Evolutionary conservation across 345 rosid species (phyloP).

Genomic region (Cardamine occulta): DNA sequence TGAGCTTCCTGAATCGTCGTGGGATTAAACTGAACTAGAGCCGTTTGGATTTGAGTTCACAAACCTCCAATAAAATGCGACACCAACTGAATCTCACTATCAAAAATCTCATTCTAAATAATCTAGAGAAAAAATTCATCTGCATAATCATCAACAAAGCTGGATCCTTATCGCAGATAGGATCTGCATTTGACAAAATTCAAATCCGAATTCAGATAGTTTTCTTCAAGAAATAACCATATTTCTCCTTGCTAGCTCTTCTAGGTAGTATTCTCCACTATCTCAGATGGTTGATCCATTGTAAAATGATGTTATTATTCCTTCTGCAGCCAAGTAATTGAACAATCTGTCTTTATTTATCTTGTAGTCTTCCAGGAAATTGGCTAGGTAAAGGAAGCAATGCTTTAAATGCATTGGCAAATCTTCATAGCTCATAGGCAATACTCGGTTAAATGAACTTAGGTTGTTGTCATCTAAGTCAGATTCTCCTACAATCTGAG

Average conservation of each 20-base stretch:
- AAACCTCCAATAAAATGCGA: too few relatives aligned
- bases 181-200: neutral
- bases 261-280: constrained; percentile 32
- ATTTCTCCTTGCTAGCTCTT: constrained; percentile 21
- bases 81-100: too few relatives aligned
- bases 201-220: neutral
- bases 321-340: constrained; percentile 51
- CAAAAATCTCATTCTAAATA: too few relatives aligned
- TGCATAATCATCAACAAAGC: too few relatives aligned
- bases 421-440: constrained; percentile 21
- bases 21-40: too few relatives aligned
- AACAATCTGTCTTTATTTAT: constrained; percentile 31
- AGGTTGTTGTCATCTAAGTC: neutral
- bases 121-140: too few relatives aligned
- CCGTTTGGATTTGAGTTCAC: too few relatives aligned
- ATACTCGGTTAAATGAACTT: neutral
- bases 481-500: neutral
- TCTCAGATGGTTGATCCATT: constrained; percentile 28
- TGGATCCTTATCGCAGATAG: too few relatives aligned
- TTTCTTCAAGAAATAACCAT: neutral
- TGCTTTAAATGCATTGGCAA: constrained; percentile 8
- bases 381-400: constrained; percentile 15
- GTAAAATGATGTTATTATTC: constrained; percentile 2
- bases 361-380: constrained; percentile 7
- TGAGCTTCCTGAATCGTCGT: too few relatives aligned